Conservation (phyloP, 192 early-diverging fungal species). For the Globomyces pollinis-pini region DNA sequence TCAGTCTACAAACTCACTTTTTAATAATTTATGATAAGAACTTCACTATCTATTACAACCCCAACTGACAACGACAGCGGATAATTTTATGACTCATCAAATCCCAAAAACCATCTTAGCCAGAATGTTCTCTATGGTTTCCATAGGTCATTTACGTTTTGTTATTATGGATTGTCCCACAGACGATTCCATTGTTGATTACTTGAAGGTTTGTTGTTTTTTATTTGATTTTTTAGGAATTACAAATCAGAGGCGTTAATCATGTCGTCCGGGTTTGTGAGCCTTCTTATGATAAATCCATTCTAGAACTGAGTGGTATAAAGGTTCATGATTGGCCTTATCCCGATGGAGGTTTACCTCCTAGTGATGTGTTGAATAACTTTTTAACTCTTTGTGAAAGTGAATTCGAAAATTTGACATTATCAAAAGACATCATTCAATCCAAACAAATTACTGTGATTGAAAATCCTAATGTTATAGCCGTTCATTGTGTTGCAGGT, state of each 20-base stretch:
- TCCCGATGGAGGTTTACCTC: slow-evolving; percentile 76
- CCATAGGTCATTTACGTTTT: slow-evolving; percentile 63
- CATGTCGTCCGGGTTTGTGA: slow-evolving; percentile 89
- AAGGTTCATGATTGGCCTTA: slow-evolving; percentile 84
- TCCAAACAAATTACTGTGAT: slow-evolving; percentile 7
- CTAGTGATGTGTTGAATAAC: slow-evolving; percentile 20
- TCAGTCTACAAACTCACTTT: too few species aligned
- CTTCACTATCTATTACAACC: too few species aligned
- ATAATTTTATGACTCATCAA: neutral
- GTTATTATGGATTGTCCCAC: slow-evolving; percentile 92
- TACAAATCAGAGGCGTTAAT: slow-evolving; percentile 65
- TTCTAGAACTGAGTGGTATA: slow-evolving; percentile 55
- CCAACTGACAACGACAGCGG: slow-evolving; percentile 5
- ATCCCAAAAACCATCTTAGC: slow-evolving; percentile 25
- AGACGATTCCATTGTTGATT: slow-evolving; percentile 65
- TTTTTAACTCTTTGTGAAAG: slow-evolving; percentile 63
- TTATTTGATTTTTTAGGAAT: slow-evolving; percentile 45
- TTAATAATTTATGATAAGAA: too few species aligned
- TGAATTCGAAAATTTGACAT: slow-evolving; percentile 25
- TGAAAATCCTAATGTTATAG: slow-evolving; percentile 26
- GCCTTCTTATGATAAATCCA: slow-evolving; percentile 66
- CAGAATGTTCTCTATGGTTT: slow-evolving; percentile 58
- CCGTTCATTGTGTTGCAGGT: slow-evolving; percentile 90
- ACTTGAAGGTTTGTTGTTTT: slow-evolving; percentile 40
- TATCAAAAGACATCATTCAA: slow-evolving; percentile 21